Percentiles rank a stretch among this genome's conserved stretches.
Conservation (phyloP, 2,329 filamentous ascomycete genomes). For the Beauveria asiatica region DNA sequence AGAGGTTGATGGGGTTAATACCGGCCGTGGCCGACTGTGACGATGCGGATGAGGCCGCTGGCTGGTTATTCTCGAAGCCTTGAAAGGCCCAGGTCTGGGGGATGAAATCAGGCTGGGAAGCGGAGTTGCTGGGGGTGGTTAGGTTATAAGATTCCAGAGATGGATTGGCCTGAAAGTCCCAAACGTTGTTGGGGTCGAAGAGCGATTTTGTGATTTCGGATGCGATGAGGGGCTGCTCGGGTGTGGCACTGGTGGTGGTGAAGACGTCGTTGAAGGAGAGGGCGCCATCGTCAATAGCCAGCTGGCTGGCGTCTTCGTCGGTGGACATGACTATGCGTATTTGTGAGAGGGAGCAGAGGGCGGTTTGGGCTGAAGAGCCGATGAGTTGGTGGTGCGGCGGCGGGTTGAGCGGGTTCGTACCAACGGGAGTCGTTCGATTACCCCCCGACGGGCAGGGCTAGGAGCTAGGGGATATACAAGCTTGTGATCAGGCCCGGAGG, state of each 20-base stretch:
- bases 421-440: neutral
- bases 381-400: neutral
- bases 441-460: neutral
- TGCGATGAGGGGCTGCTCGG: conserved; percentile 23
- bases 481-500: neutral
- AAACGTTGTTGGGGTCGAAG: conserved; percentile 25
- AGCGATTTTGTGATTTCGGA: conserved; percentile 27
- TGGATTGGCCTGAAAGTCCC: conserved; percentile 40
- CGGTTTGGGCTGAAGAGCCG: neutral
- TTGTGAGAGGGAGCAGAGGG: neutral
- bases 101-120: conserved; percentile 24
- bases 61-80: conserved; percentile 25
- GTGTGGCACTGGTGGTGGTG: conserved; percentile 21
- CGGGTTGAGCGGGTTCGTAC: neutral
- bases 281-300: conserved; percentile 36
- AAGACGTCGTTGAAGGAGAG: conserved; percentile 28
- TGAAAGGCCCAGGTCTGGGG: conserved; percentile 27
- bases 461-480: neutral
- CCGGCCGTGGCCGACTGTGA: conserved; percentile 20
- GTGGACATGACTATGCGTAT: conserved; percentile 27
- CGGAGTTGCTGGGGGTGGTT: conserved; percentile 26
- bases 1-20: conserved; percentile 20
- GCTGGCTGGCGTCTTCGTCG: conserved; percentile 33
- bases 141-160: conserved; percentile 38
- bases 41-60: neutral